phyloP scores from a whole-genome alignment of 768 basidiomycete species.

The Dictyophora rubrovolvata region DNA sequence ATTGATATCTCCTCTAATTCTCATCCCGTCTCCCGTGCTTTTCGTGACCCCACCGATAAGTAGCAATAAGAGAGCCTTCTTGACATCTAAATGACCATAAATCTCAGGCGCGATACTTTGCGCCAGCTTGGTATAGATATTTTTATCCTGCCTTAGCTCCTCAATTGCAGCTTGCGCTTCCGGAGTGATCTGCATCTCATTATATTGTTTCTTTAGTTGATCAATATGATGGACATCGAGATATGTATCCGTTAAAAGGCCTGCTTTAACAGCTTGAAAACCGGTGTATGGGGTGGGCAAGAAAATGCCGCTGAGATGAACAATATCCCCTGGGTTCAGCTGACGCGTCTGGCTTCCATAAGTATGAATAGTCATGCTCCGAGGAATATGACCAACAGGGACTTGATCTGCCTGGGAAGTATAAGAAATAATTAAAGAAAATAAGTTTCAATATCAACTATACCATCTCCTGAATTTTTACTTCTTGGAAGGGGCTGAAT shows the following conservation, averaged over 20 bases:
- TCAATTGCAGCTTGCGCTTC: constrained; percentile 63
- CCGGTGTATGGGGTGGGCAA: constrained; percentile 97
- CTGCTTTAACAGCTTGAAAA: constrained; percentile 93
- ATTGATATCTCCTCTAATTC: constrained; percentile 96
- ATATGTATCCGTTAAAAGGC: constrained; percentile 94
- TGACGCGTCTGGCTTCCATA: constrained; percentile 81
- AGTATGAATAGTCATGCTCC: constrained; percentile 95
- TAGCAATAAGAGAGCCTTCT: constrained; percentile 86
- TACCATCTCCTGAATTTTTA: constrained; percentile 99
- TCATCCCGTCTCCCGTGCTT: constrained; percentile 93
- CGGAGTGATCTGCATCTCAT: constrained; percentile 85
- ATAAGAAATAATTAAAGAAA: constrained; percentile 4
- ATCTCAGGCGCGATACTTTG: constrained; percentile 97
- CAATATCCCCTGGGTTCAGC: constrained; percentile 93
- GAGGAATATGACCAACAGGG: constrained; percentile 96
- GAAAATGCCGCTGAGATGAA: constrained; percentile 93
- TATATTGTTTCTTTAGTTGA: constrained; percentile 97
- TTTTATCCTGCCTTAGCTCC: constrained; percentile 60
- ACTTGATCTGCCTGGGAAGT: constrained; percentile 87
- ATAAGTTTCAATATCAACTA: constrained; percentile 12
- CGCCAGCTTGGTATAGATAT: constrained; percentile 81
- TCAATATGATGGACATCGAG: constrained; percentile 84
- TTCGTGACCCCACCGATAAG: constrained; percentile 97
- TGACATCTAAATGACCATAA: constrained; percentile 94
- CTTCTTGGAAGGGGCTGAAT: constrained; percentile 96